Percentiles rank a stretch among this genome's conserved stretches.
phyloP scores from a whole-genome alignment of 768 basidiomycete species.

The Suillus weaverae region DNA sequence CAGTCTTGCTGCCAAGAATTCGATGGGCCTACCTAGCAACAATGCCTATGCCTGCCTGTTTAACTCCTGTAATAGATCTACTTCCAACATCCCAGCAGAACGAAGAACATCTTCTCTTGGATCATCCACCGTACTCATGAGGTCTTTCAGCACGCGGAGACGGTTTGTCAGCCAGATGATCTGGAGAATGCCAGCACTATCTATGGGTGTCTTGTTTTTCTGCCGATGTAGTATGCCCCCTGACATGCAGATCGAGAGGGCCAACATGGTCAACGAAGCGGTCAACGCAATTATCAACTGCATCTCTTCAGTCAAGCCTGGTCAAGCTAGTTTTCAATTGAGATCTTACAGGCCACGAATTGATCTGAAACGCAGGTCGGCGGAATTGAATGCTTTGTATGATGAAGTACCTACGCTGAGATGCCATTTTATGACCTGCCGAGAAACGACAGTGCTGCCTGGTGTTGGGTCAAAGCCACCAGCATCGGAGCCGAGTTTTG shows the following conservation, averaged over 20 bases:
- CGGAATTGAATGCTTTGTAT: too few species aligned
- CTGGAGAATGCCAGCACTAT: conserved; percentile 15
- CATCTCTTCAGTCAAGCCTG: background rate
- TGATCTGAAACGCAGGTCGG: conserved; percentile 10
- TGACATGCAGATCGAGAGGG: conserved; percentile 2
- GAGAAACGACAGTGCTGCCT: conserved; percentile 7
- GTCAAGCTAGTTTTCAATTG: background rate
- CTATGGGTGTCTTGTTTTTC: background rate
- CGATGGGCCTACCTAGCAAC: background rate
- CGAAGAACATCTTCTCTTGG: conserved; percentile 7
- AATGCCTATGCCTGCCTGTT: background rate
- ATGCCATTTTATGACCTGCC: conserved; percentile 7
- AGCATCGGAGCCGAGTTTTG: conserved; percentile 6
- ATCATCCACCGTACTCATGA: conserved; percentile 3
- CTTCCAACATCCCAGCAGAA: conserved; percentile 14
- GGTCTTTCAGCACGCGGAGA: conserved; percentile 4
- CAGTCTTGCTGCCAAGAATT: background rate
- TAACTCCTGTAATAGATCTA: background rate
- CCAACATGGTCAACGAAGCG: conserved; percentile 9
- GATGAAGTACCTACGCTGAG: conserved; percentile 14
- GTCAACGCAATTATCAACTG: conserved; percentile 8
- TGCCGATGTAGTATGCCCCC: background rate
- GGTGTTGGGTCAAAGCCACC: conserved; percentile 9
- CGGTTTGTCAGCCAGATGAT: conserved; percentile 13
- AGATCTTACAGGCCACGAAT: conserved; percentile 13